Base-by-base conservation (phyloP, 352 stramenopile genomes). In the Globisporangium paddicum region DNA sequence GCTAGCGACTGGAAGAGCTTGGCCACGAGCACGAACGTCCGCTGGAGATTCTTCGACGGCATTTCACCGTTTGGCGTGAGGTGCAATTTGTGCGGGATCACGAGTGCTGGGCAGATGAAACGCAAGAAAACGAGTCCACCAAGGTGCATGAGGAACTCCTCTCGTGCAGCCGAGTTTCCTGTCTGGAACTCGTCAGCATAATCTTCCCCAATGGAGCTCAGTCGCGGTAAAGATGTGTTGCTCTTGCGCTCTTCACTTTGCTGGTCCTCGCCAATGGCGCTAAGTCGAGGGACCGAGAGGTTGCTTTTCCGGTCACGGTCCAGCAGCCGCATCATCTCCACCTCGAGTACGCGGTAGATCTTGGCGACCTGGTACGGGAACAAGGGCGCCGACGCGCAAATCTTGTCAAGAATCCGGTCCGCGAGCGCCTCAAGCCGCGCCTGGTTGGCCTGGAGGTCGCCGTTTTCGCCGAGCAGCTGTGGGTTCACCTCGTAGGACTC, bases 1-100 rank as follows among this genome's bases (percentile, higher is more conserved):
- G 84, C 82, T 7, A 94, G 68, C 53, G 77, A 86, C 69, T 94
- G 84, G 58, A 94, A 80, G 30, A 94, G 55, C 53, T 94, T 94
- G 21, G 84, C 84, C 9, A 90, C 62, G 23, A 94, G 69, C 55
- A 94, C 77, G 46, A 90, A 68, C 16, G 80, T 82, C 21, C 84
- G 82, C 35, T 87, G 80, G 52, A 87, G 73, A 19, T 72, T 56
- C 49, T 79, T 82, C 26, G 63, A 66, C 14, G 82, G 81, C 6
- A 70, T 25, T 16, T 55, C 51, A 13, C 55, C 72, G 28, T 72
- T 64, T 1, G 77, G 81, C 8, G 81, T 88, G 46, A 94, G 60
- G 10, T 73, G 69, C 66, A 89, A 77, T 40, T 88, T 86, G 61
- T 90, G 79, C 18, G 84, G 84, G 53, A 88, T 72, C 52, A 94